Conservation (phyloP, 257 asterid species). For the Fraxinus americana region DNA sequence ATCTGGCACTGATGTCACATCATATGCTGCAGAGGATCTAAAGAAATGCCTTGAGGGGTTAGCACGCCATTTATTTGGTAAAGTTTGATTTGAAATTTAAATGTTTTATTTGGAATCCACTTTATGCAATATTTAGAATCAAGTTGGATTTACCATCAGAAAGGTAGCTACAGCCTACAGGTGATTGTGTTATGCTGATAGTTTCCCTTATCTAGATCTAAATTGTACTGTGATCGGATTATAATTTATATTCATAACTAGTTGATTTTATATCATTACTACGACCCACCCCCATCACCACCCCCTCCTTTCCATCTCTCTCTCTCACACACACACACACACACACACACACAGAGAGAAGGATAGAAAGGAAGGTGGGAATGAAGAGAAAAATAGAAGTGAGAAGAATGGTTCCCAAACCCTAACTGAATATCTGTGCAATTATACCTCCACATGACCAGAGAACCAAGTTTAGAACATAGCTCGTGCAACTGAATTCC, state of each 20-base stretch:
- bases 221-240: neutral
- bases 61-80: slow-evolving; percentile 83
- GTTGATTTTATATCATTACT: neutral
- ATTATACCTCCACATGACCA: neutral
- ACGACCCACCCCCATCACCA: neutral
- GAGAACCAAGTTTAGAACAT: neutral
- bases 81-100: slow-evolving; percentile 14
- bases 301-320: neutral
- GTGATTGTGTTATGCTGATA: neutral
- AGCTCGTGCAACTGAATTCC: slow-evolving; percentile 6
- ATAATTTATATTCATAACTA: neutral
- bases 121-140: neutral
- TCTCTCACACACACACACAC: too few relatives aligned
- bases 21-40: slow-evolving; percentile 88
- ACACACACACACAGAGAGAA: neutral
- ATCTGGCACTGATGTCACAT: slow-evolving; percentile 62
- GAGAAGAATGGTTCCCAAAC: neutral
- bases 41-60: slow-evolving; percentile 95
- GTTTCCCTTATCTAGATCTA: neutral
- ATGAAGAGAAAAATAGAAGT: slow-evolving; percentile 6
- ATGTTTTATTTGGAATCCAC: slow-evolving; percentile 14
- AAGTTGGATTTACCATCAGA: neutral
- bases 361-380: slow-evolving; percentile 1
- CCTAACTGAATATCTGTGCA: slow-evolving; percentile 2
- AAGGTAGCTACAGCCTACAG: neutral